A percentile compares a stretch with the other conserved stretches of the same genome.
Evolutionary conservation across 2,329 filamentous ascomycete species (phyloP).

Genomic region (Massarina eburnea): DNA sequence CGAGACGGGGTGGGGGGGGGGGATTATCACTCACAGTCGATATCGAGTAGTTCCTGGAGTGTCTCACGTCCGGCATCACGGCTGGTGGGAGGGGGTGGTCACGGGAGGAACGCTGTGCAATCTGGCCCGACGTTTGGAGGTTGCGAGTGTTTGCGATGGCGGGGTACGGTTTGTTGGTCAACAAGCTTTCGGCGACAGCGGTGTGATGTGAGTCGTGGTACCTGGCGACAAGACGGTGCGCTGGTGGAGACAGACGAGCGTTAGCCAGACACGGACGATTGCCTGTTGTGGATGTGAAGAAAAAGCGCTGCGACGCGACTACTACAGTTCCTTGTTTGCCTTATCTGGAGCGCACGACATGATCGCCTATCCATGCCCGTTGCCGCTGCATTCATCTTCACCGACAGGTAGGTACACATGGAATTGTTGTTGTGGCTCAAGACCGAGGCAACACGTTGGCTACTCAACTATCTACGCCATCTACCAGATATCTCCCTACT

Average conservation of each 20-base stretch:
- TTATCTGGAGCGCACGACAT: background rate
- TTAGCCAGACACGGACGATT: too few species aligned
- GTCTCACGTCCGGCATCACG: constrained; percentile 27
- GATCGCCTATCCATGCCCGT: background rate
- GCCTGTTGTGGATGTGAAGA: too few species aligned
- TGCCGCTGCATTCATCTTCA: too few species aligned
- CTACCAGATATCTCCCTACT: background rate
- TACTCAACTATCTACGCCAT: background rate
- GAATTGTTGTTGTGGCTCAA: background rate
- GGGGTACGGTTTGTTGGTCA: too few species aligned
- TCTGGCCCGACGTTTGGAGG: background rate
- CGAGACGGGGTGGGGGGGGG: background rate
- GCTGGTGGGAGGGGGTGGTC: too few species aligned
- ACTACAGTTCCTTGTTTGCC: too few species aligned
- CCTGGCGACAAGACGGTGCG: too few species aligned
- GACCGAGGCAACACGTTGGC: background rate
- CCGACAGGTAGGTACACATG: background rate
- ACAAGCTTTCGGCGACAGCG: background rate
- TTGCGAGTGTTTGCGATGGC: too few species aligned
- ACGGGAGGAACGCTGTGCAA: too few species aligned
- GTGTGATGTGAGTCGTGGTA: background rate
- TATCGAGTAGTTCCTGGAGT: constrained; percentile 37
- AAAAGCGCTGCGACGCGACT: background rate
- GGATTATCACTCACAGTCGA: constrained; percentile 33
- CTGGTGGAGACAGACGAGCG: too few species aligned